Base-by-base conservation (phyloP, 805 yeast species). In the Kuraishia piskuri region DNA sequence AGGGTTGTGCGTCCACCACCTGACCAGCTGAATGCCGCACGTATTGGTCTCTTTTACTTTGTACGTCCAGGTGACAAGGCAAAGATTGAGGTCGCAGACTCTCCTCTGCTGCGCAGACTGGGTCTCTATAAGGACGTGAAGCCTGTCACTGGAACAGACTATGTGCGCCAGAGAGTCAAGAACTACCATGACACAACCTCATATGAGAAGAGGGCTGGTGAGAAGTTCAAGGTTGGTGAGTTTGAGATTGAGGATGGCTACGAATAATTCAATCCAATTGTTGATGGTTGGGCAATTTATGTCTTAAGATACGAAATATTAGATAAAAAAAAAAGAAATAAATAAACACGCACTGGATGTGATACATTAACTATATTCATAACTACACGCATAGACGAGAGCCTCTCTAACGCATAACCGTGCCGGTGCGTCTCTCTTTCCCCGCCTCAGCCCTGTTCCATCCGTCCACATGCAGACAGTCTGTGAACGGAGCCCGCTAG, bases 31-130 rank as follows among this genome's bases (percentile, higher is more conserved):
- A 46, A 26, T 4, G 54, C 44, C 3, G 69, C 70, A 6, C 54
- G 74, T 31, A 67, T 68, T 40, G 74, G 74, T 2, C 59, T 68
- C 3, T 68, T 69, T 54, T 69, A 69, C 51, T 69, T 69, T 53
- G 66, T 68, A 10, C 61, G 74, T 22, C 71, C 72, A 4, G 68
- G 69, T 21, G 69, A 67, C 47, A 61, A 63, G 2, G 64, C 69
- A 9, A 50, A 54, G 20, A 63, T 69, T 46, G 63, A 66, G 49
- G 57, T 68, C 19, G 70, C 68, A 19, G 65, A 67, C 37, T 66
- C 71, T 8, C 73, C 73, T 1, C 52, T 68, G 19, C 60, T 69
- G 51, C 61, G 61, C 48, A 57, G 67, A 47, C 57, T 67, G 48
- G 72, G 72, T 0, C 58, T 68, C n/a, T 68, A 68, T 55, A 59